Evolutionary conservation across 805 yeast species (phyloP).

Genomic region (Blastobotrys mokoenaii): DNA sequence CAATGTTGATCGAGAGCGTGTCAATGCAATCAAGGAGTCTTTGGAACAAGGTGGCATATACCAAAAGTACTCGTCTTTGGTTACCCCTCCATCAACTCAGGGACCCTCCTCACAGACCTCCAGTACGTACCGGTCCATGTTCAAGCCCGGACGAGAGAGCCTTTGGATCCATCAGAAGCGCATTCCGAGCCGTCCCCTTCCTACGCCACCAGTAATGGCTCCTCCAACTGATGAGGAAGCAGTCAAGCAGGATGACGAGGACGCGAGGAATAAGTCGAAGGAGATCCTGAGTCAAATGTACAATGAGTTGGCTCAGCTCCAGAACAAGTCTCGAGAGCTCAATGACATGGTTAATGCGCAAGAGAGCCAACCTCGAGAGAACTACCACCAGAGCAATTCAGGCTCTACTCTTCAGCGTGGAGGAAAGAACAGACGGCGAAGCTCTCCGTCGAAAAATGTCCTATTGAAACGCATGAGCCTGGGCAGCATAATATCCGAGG

Average conservation of each 20-base stretch:
- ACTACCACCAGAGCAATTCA: background rate
- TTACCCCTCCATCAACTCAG: background rate
- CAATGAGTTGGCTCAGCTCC: constrained; percentile 18
- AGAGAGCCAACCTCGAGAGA: constrained; percentile 1
- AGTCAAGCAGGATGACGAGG: background rate
- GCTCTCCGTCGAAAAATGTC: background rate
- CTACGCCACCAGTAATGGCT: background rate
- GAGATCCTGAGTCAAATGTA: constrained; percentile 18
- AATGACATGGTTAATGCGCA: constrained; percentile 10
- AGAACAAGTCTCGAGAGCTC: constrained; percentile 14
- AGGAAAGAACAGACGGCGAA: constrained; percentile 10
- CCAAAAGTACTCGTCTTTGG: constrained; percentile 1
- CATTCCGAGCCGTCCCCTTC: background rate
- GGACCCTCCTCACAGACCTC: background rate
- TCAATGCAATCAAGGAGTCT: background rate
- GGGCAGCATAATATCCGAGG: background rate
- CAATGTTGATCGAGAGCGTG: background rate
- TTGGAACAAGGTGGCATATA: constrained; percentile 1
- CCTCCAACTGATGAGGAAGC: background rate
- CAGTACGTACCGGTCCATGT: background rate
- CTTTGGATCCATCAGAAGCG: background rate
- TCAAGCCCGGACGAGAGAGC: background rate
- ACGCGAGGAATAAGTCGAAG: constrained; percentile 9
- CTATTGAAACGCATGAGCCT: background rate
- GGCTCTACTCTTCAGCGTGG: constrained; percentile 8